These are phyloP conservation scores for Colletotrichum sp. DNA, from an alignment of 2,329 filamentous ascomycete species.

Conservation along the genomic window DNA sequence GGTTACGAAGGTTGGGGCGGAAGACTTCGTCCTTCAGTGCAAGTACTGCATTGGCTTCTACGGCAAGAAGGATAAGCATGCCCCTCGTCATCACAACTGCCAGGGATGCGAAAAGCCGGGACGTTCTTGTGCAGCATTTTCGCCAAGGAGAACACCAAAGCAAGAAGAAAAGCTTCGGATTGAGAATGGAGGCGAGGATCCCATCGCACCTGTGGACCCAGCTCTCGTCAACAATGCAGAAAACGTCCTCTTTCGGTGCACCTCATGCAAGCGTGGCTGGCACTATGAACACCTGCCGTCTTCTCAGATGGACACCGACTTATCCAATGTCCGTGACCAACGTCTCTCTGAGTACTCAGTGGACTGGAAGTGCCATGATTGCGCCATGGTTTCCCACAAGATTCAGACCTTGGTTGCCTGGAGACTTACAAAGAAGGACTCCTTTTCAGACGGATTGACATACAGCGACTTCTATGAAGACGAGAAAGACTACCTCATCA, in stretches of 20 bases:
- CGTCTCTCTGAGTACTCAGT: conserved; percentile 75
- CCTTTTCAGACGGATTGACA: conserved; percentile 55
- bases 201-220: conserved; percentile 67
- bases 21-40: conserved; percentile 88
- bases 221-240: conserved; percentile 75
- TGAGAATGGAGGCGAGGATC: conserved; percentile 81
- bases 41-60: conserved; percentile 78
- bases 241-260: conserved; percentile 85
- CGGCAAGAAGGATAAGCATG: conserved; percentile 69
- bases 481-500: conserved; percentile 90
- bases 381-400: conserved; percentile 67
- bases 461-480: conserved; percentile 64
- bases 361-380: conserved; percentile 84
- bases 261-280: conserved; percentile 76
- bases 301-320: conserved; percentile 8
- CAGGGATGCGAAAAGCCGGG: conserved; percentile 72
- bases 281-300: conserved; percentile 80
- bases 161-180: conserved; percentile 85
- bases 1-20: conserved; percentile 81
- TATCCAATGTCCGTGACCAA: conserved; percentile 56
- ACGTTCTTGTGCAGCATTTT: conserved; percentile 75
- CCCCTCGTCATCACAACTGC: conserved; percentile 76
- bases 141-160: conserved; percentile 71
- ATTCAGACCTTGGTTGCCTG: conserved; percentile 85
- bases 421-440: conserved; percentile 71